Evolutionary conservation across 352 stramenopile genomes (phyloP).

Genomic region (Peronospora belbahrii): DNA sequence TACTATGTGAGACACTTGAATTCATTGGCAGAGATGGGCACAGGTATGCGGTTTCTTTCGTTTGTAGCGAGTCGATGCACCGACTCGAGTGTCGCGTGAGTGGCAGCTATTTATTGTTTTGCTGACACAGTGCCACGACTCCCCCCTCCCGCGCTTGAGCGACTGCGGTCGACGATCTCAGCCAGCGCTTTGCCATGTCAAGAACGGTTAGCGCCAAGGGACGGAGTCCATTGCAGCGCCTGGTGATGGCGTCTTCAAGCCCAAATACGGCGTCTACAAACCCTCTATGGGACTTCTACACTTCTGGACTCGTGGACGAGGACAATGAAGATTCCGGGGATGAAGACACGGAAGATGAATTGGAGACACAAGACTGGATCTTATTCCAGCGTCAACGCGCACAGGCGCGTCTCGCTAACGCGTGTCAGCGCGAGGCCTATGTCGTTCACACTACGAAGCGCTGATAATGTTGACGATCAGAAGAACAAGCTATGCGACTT

Average conservation of each 20-base stretch:
- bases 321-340: conserved; percentile 30
- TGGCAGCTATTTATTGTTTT: conserved; percentile 18
- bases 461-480: conserved; percentile 6
- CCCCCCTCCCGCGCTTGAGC: conserved; percentile 8
- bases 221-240: conserved; percentile 14
- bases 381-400: conserved; percentile 48
- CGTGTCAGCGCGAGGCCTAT: conserved; percentile 30
- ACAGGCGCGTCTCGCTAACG: conserved; percentile 36
- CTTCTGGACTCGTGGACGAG: conserved; percentile 45
- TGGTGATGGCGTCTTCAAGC: conserved; percentile 4
- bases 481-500: neutral
- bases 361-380: conserved; percentile 47
- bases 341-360: conserved; percentile 56
- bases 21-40: conserved; percentile 1
- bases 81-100: conserved; percentile 1
- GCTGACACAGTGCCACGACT: conserved; percentile 1
- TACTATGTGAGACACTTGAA: conserved; percentile 1
- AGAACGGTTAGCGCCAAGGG: conserved; percentile 16
- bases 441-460: conserved; percentile 15
- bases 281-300: conserved; percentile 54
- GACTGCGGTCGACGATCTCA: conserved; percentile 17
- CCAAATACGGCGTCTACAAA: conserved; percentile 9
- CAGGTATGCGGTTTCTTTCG: conserved; percentile 5
- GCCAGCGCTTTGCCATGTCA: conserved; percentile 15
- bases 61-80: conserved; percentile 11